These are phyloP conservation scores for Periconia sp. DNA, from an alignment of 2,329 filamentous ascomycete species.

Conservation along the genomic window DNA sequence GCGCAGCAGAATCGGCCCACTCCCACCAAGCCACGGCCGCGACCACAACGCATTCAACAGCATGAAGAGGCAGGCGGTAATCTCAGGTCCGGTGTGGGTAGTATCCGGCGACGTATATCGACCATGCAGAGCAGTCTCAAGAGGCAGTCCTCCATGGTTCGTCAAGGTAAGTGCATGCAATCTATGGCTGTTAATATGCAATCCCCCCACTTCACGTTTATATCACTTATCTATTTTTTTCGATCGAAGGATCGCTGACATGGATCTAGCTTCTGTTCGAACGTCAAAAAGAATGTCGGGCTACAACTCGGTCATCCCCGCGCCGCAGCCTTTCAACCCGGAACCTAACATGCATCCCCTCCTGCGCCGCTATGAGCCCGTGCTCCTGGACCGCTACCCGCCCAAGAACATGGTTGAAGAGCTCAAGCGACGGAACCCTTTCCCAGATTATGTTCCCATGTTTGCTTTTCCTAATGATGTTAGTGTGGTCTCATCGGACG, in stretches of 20 bases:
- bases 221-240: conserved; percentile 25
- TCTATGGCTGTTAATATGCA: not conserved
- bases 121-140: conserved; percentile 92
- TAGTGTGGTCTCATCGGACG: conserved; percentile 92
- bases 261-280: conserved; percentile 65
- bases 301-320: conserved; percentile 97
- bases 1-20: conserved; percentile 54
- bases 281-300: conserved; percentile 91
- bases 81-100: conserved; percentile 72
- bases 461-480: conserved; percentile 99
- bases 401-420: conserved; percentile 83
- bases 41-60: conserved; percentile 50
- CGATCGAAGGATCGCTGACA: conserved; percentile 28
- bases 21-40: conserved; percentile 73
- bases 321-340: conserved; percentile 85
- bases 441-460: conserved; percentile 98
- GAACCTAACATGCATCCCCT: conserved; percentile 95
- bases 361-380: conserved; percentile 91
- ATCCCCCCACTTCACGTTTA: conserved; percentile 15
- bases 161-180: conserved; percentile 67
- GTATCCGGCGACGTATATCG: conserved; percentile 89
- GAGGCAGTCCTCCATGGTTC: conserved; percentile 77
- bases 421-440: conserved; percentile 77
- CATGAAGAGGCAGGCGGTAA: conserved; percentile 61
- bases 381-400: conserved; percentile 93